Evolutionary conservation across 176 grass and related monocot species (phyloP).

Genomic region (Pharus latifolius): DNA sequence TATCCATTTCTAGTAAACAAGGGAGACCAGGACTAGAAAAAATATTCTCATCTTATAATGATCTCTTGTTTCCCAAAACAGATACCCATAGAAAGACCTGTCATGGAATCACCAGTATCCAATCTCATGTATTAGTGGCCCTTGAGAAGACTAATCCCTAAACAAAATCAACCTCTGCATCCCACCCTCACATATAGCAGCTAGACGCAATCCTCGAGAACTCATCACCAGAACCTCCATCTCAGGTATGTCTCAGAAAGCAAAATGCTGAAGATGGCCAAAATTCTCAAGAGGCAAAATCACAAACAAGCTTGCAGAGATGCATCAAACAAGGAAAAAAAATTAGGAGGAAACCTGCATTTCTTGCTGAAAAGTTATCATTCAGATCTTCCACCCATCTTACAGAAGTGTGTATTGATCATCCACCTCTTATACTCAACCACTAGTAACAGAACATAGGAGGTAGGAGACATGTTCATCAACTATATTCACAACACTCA

Average conservation of each 20-base stretch:
- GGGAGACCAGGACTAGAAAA: too few relatives aligned
- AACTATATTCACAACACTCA: too few relatives aligned
- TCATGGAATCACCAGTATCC: background rate
- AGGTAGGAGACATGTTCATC: too few relatives aligned
- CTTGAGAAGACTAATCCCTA: background rate
- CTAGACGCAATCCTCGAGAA: background rate
- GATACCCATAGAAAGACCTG: background rate
- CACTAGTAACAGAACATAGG: background rate
- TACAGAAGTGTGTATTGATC: background rate
- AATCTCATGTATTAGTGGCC: background rate
- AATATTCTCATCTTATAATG: background rate
- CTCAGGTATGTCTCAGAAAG: background rate
- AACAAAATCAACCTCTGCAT: background rate
- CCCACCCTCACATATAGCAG: background rate
- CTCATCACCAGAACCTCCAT: background rate
- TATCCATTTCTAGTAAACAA: background rate
- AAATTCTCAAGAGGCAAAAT: background rate
- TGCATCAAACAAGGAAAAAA: background rate
- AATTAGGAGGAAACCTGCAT: background rate
- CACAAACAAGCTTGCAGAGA: slow-evolving; percentile 9
- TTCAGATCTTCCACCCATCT: background rate
- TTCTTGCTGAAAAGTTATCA: background rate
- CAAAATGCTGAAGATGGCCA: background rate
- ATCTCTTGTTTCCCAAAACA: background rate
- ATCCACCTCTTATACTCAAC: background rate